phyloP scores from a whole-genome alignment of 202 grass and related monocot genomes.

The Cymbopogon flexuosus region DNA sequence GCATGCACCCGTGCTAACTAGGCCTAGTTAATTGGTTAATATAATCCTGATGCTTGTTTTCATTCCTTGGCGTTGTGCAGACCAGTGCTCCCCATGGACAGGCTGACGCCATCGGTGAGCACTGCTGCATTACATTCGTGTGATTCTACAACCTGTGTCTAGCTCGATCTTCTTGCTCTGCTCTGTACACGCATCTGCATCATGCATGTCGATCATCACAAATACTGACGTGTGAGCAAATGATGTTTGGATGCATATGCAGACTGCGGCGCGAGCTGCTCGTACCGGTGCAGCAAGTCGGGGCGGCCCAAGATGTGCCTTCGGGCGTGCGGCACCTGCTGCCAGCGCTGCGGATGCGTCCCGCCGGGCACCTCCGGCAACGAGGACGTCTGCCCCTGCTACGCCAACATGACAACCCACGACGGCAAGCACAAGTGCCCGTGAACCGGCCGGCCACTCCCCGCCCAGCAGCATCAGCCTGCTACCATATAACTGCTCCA shows the following conservation, averaged over 20 bases:
- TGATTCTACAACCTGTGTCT: too few species aligned
- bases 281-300: slow-evolving; percentile 65
- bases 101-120: slow-evolving; percentile 32
- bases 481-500: too few species aligned
- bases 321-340: slow-evolving; percentile 71
- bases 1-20: too few species aligned
- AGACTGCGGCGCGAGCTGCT: slow-evolving; percentile 51
- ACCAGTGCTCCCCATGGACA: slow-evolving; percentile 32
- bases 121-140: neutral
- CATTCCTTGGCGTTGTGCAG: neutral
- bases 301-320: slow-evolving; percentile 58
- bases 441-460: neutral
- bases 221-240: too few species aligned
- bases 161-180: neutral
- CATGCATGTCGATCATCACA: neutral
- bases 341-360: slow-evolving; percentile 64
- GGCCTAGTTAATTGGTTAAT: too few species aligned
- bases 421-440: slow-evolving; percentile 67
- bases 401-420: slow-evolving; percentile 71
- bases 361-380: slow-evolving; percentile 69
- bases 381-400: slow-evolving; percentile 70
- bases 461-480: too few species aligned
- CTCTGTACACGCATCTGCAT: neutral
- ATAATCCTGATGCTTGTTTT: neutral
- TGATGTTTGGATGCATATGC: neutral